A percentile compares a stretch with the other conserved stretches of the same genome.
Conservation (phyloP, 768 basidiomycete genomes). For the Favolaschia claudopus region DNA sequence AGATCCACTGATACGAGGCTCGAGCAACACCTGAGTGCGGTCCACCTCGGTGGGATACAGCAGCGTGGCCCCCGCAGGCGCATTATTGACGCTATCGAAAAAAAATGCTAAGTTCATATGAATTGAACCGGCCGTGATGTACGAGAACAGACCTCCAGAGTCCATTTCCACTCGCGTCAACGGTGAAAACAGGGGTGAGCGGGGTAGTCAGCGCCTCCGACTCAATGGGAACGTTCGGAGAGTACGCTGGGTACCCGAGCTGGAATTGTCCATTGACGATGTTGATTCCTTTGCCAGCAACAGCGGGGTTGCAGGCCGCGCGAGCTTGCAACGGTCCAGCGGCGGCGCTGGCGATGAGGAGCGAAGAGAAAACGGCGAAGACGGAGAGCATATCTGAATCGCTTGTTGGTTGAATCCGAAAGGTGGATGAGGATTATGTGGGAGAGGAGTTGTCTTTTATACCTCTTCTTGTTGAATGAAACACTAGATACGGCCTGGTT, state of each 20-base stretch:
- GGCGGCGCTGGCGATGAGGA: neutral
- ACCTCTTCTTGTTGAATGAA: too few relatives aligned
- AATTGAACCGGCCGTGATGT: neutral
- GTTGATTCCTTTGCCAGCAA: neutral
- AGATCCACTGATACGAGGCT: conserved; percentile 2
- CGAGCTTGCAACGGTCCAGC: neutral
- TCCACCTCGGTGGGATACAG: neutral
- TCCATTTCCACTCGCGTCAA: too few relatives aligned
- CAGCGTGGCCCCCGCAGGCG: neutral
- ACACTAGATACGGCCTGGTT: too few relatives aligned
- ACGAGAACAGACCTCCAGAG: neutral
- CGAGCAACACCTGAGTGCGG: neutral
- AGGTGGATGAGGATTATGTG: neutral
- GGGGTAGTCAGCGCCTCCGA: neutral
- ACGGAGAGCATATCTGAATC: conserved; percentile 5
- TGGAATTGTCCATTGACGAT: conserved; percentile 3
- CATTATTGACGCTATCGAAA: neutral
- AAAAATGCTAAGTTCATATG: too few relatives aligned
- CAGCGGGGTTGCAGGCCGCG: conserved; percentile 2
- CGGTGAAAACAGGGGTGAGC: neutral
- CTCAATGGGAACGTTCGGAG: conserved; percentile 1
- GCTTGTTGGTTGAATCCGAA: neutral
- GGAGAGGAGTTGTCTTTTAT: neutral
- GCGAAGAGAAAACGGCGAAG: conserved; percentile 1
- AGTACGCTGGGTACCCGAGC: conserved; percentile 2